phyloP scores from a whole-genome alignment of 108 stramenopile genomes.

The Cyclostephanos tholiformis region DNA sequence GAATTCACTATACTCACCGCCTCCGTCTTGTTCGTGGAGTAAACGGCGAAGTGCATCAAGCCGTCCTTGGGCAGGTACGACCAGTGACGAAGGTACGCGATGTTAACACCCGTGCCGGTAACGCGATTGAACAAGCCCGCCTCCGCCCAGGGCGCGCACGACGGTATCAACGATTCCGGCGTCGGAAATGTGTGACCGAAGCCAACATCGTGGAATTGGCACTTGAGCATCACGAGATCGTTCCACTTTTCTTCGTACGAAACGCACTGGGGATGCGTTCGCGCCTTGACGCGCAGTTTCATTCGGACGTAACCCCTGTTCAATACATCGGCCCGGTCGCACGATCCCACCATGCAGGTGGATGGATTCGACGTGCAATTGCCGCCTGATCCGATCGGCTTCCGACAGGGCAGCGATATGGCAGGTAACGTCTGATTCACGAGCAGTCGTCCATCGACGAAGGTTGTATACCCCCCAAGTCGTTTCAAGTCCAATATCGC shows the following conservation, averaged over 20 bases:
- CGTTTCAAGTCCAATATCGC: constrained; percentile 4
- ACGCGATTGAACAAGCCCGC: neutral
- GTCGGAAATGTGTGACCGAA: neutral
- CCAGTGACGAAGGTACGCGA: constrained; percentile 13
- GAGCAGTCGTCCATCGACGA: constrained; percentile 17
- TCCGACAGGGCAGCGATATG: constrained; percentile 1
- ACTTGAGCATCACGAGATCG: neutral
- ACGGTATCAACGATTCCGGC: neutral
- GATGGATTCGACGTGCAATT: neutral
- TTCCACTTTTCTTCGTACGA: neutral
- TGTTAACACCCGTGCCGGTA: neutral
- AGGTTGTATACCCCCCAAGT: constrained; percentile 27
- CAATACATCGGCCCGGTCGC: neutral
- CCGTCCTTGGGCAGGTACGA: neutral
- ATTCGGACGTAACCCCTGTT: neutral
- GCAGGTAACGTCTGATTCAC: constrained; percentile 18
- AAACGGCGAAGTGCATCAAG: constrained; percentile 16
- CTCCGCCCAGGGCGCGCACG: constrained; percentile 4
- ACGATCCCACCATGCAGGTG: constrained; percentile 7
- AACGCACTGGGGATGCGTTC: neutral
- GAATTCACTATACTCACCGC: constrained; percentile 12
- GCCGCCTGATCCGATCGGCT: neutral
- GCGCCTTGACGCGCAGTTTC: neutral
- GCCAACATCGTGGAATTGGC: neutral
- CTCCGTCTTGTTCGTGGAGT: neutral